Evolutionary conservation across 2,329 filamentous ascomycete species (phyloP), one percentile per base, ranked within the genome.

Genomic region (Raffaelea ambrosiae): DNA sequence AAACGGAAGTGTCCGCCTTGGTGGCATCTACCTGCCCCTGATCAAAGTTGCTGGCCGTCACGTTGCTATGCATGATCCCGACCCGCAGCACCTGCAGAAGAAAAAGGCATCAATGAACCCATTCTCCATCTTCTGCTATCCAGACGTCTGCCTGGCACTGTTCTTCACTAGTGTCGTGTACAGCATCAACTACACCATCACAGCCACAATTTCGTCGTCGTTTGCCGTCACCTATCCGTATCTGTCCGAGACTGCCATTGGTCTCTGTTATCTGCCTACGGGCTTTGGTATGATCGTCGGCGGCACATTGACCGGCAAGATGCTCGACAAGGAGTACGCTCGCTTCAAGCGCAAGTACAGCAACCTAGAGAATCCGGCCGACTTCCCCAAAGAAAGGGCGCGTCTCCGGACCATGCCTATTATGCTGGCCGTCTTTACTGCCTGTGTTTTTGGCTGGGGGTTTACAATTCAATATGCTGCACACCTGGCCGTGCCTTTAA

Each of bases 101-200:
- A 42, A 40, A 13, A 46, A 46, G 40, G 38, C 45, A 1, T 19
- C 51, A 1, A 23, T 44, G 21, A 62, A 64, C 45, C 62, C 63
- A 1, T 63, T 66, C 41, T 46, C 50, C 9, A 59, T 66, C 14
- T 56, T 66, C 16, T 43, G 54, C 2, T 60, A 60, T 26, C 60
- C 58, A 0, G 61, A 66, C 26, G 55, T 65, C 7, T 50, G 55
- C 5, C 48, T 62, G 3, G 61, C 57, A 2, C 47, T 66, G 10
- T 45, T 56, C 7, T 64, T 61, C 40, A 63, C 62, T 0, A 61
- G 59, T 18, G 51, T 66, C 1, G 57, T 64, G 11, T 65, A 65
- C 48, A 59, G 60, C 9, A 57, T 64, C 19, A 63, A 61, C 51
- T 63, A 63, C 47, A 64, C 60, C 4, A 55, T 64, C n/a, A 62